Evolutionary conservation across 805 yeast species (phyloP), one percentile per base, ranked within the genome.

Genomic region (Myxozyma udenii): DNA sequence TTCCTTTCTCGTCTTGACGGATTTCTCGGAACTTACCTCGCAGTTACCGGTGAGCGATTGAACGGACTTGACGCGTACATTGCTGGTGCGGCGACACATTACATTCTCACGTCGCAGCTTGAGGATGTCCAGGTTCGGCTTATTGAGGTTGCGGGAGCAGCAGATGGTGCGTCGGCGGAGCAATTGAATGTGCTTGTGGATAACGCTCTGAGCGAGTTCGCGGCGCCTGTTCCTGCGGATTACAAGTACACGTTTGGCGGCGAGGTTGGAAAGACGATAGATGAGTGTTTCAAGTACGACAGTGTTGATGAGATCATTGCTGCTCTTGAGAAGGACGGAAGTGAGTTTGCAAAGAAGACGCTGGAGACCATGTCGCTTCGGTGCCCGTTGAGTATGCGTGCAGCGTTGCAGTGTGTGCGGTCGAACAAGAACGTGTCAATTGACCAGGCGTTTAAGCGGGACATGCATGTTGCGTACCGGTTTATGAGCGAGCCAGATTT

Each of bases 61-160:
- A 68, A 72, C 50, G 97, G 97, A 14, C 72, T 76, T 58, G 98
- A 91, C 65, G 83, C 85, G n/a, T 83, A 87, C 64, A 68, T 83
- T 58, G 76, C 84, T 6, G 98, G 98, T 28, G 77, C 85, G 58
- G 95, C 96, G 37, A 88, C 98, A 12, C 98, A 93, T 67, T 93
- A 81, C 65, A 84, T 91, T 25, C 83, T 87, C 16, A 74, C 84
- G 30, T 78, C 75, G 53, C 78, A 84, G 58, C 66, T 89, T 44
- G 76, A 75, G 1, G 82, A 78, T 23, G 75, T 91, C 61, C 76
- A 78, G 56, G 74, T 74, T 46, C 79, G 95, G 58, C 75, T 91
- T 54, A 75, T 85, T 6, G 81, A 78, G 62, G 35, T 46, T 3
- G 38, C 46, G 25, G 33, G 46, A 3, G 28, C 28, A 4, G 16